Evolutionary conservation across 108 stramenopile species (phyloP), one percentile per base, ranked within the genome.

Genomic region (Phaeodactylum tricornutum): DNA sequence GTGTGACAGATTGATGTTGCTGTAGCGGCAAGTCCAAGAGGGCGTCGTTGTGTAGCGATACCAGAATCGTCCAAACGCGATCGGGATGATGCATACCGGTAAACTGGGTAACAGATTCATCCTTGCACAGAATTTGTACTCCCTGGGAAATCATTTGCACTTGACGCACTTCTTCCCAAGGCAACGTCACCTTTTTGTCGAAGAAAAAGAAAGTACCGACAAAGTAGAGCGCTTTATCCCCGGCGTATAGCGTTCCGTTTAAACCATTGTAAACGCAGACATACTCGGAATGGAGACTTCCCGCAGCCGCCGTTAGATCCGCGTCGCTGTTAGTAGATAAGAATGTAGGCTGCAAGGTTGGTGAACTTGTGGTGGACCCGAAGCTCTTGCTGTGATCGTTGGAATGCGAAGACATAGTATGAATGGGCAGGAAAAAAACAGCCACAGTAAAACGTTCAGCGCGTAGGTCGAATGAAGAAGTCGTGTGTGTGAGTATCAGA

Each of bases 171-270:
- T 62, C 60, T 31, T 59, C 57, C 71, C 71, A 73, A 14, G 54
- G 50, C 3, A 73, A 23, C 0, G 55, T 42, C 0, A 66, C 39
- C 0, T 56, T 62, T 50, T 54, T 56, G 20, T 66, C 64, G 58
- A 73, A 75, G 23, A 75, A 50, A 48, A 75, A 66, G 22, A 64
- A 43, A 9, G 45, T 33, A 20, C 74, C 74, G 29, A 59, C 20
- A 59, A 70, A 75, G 21, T 55, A 49, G 12, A 75, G 24, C 8
- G 53, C 74, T 17, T 62, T 8, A 0, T 57, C 46, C 6, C 74
- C 74, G 9, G 63, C 63, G 30, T 69, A 69, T 21, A 75, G 31
- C 23, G 53, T 62, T 17, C 74, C 74, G 0, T 47, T 27, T 27
- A 67, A 54, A 40, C 66, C 59, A 47, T 57, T 62, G 45, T 72